Base-by-base conservation (phyloP, 1,284 basidiomycete species). In the Cryptococcus sp. region DNA sequence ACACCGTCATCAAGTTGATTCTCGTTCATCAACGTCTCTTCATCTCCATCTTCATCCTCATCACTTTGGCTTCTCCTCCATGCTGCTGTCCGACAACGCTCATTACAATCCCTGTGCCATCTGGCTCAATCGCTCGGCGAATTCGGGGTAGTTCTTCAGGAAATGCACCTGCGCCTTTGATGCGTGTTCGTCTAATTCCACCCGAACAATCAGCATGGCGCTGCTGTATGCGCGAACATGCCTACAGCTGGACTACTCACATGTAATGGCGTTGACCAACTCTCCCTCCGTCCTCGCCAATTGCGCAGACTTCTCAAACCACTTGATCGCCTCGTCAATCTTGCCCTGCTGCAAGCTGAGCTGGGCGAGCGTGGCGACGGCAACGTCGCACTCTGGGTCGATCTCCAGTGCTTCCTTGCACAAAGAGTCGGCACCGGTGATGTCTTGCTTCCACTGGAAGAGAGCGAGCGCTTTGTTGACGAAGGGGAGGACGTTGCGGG, bases 381-480 rank as follows among this genome's bases (percentile, higher is more conserved):
- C 96, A 13, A 95, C 91, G 75, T 99, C 96, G 80, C 95, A 99
- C 67, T 95, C 93, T 17, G 89, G 83, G 78, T 97, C 95, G 61
- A 93, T 86, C 50, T 83, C 81, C 41, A 99, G 82, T 0, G 96
- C 96, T 76, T 97, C 88, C 60, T 87, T 82, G 76, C 93, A 97
- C 67, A 93, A 88, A 25, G 82, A 78, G 76, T 96, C 93, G 8
- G 94, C 94, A 0, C 85, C 86, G 3, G 79, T 81, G 55, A 91
- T 84, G 73, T 97, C 93, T 76, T 95, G 90, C 79, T 93, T 91
- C 90, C 90, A 95, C 81, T 98, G 95, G 85, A 89, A 98, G 52
- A 98, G 75, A 0, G 93, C 89, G 25, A 99, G 86, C 20, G 95
- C 94, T 79, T 97, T 97, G 86, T 99, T 99, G 65, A 99, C 94